phyloP scores from a whole-genome alignment of 257 asterid species.

The Euphrasia confusa region DNA sequence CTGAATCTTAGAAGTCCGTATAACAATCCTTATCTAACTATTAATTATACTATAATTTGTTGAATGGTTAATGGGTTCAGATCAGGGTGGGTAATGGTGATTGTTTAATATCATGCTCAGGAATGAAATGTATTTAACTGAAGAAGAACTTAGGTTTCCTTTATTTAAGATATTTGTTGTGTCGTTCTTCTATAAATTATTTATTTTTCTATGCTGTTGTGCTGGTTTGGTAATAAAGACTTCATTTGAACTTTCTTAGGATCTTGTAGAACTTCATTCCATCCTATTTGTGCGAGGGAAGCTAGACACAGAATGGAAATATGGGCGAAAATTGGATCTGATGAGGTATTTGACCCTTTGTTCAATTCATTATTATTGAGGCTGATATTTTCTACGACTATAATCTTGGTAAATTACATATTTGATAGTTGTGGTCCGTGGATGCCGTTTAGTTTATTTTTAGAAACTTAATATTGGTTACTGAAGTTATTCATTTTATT shows the following conservation, averaged over 20 bases:
- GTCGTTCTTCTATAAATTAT: background rate
- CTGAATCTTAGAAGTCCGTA: background rate
- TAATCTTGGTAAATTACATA: background rate
- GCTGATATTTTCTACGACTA: background rate
- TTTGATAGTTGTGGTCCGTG: conserved; percentile 3
- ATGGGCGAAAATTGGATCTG: conserved; percentile 95
- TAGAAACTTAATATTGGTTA: background rate
- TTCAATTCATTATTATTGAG: conserved; percentile 1
- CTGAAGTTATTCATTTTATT: conserved; percentile 7
- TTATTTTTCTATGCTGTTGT: conserved; percentile 16
- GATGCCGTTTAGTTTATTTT: background rate
- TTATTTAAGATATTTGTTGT: conserved; percentile 7
- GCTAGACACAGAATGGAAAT: conserved; percentile 92
- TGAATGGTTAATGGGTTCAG: conserved; percentile 4
- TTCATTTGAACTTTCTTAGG: conserved; percentile 52
- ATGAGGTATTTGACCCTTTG: conserved; percentile 55
- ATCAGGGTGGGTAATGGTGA: background rate
- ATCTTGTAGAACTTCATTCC: conserved; percentile 96
- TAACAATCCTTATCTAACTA: background rate
- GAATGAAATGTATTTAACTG: background rate
- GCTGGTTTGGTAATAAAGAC: conserved; percentile 23
- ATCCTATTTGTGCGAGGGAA: conserved; percentile 98
- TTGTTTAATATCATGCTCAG: background rate
- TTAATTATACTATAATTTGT: background rate
- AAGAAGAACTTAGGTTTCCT: background rate